Evolutionary conservation across 2,329 filamentous ascomycete species (phyloP), one percentile per base, ranked within the genome.

Genomic region (Venturia pyrina): DNA sequence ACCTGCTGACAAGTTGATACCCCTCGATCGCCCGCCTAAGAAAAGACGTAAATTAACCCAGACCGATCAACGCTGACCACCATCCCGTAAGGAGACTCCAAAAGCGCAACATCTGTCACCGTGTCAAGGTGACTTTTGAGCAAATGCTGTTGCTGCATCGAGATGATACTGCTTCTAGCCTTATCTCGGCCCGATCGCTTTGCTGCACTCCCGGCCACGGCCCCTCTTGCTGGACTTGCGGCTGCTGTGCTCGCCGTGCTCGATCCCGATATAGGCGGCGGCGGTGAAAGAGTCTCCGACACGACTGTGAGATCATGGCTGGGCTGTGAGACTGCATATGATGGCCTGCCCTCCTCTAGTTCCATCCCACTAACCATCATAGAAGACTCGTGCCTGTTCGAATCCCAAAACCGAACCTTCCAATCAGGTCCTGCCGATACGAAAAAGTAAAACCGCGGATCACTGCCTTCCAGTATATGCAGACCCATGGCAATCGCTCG

Each of bases 381-480:
- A 50, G 91, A 96, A 67, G 87, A 85, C 72, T 96, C 91, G 11
- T 91, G 83, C 11, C 87, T 87, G 11, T 86, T 82, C 17, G 95
- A 82, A 73, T 99, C 93, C 95, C 95, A 99, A 77, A 96, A 98
- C 11, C 95, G 87, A 21, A 99, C 84, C 76, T 90, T 95, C 77
- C 89, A 91, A 76, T 98, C 95, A 13, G 90, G 90, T 0, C 93
- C 93, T 21, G 89, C 93, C 0, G 91, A 95, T 46, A 99, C 79
- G 60, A 97, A 85, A 74, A 95, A 97, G 0, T 90, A 88, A 71
- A 91, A 87, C 66, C 89, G 88, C 4, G 89, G 72, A 56, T 85
- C 82, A 66, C 87, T 86, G 62, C 90, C 87, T 63, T 91, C 87
- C 32, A 86, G 83, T 5, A 83, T 80, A 71, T 91, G 89, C 11